Conservation (phyloP, 164 flowering plant genomes). For the Vitis rupestris region DNA sequence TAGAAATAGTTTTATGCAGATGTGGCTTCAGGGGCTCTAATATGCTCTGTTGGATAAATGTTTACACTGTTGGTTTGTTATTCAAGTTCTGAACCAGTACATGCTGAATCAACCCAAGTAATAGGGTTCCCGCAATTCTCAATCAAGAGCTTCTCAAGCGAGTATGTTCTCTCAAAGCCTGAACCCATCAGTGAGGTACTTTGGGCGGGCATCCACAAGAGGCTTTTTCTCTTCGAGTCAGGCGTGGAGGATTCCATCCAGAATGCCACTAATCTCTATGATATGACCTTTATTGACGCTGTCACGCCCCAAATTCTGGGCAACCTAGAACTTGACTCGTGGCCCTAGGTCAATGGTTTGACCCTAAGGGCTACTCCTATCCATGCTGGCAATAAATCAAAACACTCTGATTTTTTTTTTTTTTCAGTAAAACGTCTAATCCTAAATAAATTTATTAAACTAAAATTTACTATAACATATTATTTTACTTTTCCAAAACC, state of each 20-base stretch:
- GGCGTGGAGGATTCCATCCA: constrained; percentile 79
- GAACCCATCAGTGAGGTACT: constrained; percentile 41
- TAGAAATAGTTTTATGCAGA: too few relatives aligned
- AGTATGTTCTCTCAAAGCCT: constrained; percentile 34
- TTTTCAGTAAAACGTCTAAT: too few relatives aligned
- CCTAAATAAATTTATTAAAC: too few relatives aligned
- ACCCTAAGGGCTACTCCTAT: too few relatives aligned
- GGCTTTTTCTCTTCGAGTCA: constrained; percentile 61
- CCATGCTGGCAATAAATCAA: too few relatives aligned
- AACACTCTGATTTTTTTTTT: too few relatives aligned
- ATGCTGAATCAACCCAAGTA: constrained; percentile 57
- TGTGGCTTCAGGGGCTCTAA: too few relatives aligned
- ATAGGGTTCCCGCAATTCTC: constrained; percentile 65
- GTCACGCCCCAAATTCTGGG: too few relatives aligned
- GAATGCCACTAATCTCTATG: constrained; percentile 45
- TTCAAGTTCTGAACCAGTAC: constrained; percentile 48
- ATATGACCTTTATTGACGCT: constrained; percentile 72
- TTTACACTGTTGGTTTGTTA: constrained; percentile 55
- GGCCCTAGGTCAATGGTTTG: too few relatives aligned
- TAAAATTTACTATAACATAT: too few relatives aligned
- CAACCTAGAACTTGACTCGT: too few relatives aligned
- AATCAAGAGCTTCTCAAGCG: constrained; percentile 39
- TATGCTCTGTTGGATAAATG: constrained; percentile 62
- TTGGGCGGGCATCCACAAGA: constrained; percentile 80
- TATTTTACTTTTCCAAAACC: too few relatives aligned